Evolutionary conservation across 495 filamentous ascomycete species (phyloP), one percentile per base, ranked within the genome.

Genomic region (Schizothecium vesticola): DNA sequence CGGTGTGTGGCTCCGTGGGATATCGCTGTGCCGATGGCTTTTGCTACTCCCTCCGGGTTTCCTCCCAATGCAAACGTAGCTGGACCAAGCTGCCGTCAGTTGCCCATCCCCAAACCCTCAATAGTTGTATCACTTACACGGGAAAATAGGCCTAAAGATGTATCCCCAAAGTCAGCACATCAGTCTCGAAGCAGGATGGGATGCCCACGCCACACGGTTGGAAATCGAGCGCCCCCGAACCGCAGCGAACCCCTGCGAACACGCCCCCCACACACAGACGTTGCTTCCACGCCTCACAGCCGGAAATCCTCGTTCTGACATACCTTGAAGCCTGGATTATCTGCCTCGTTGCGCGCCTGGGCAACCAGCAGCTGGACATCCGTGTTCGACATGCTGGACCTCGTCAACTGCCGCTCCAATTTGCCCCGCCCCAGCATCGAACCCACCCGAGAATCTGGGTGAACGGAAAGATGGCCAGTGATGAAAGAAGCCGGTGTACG

Each of bases 261-360:
- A 57, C 16, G 1, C 9, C 16, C 36, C n/a, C 36, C 31, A 3
- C 28, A 29, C 28, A 10, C 43, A 25, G 16, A 36, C 25, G 19
- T n/a, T 36, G 22, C 23, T 19, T 23, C 29, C 22, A 8, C 55
- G 31, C 10, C 21, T 22, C 58, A 2, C 25, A 10, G 26, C 13
- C 12, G 3, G 16, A 13, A 51, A 51, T 4, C 16, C 5, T 51
- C 36, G 16, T 7, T 19, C 2, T 13, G 16, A n/a, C 72, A 72
- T 76, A 85, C 87, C 84, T 89, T 94, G 69, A 89, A 80, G 31
- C 81, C 81, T 58, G 79, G 83, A 66, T 90, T 86, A 43, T 84
- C 84, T 25, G 90, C 88, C 71, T 96, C 92, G 66, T 79, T 75
- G 65, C 87, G 85, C 26, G 91, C 90, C 69, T 86, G 84, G 43